Percentiles rank a stretch among this genome's conserved stretches.
Conservation (phyloP, 495 filamentous ascomycete genomes). For the Annulohypoxylon moriforme region DNA sequence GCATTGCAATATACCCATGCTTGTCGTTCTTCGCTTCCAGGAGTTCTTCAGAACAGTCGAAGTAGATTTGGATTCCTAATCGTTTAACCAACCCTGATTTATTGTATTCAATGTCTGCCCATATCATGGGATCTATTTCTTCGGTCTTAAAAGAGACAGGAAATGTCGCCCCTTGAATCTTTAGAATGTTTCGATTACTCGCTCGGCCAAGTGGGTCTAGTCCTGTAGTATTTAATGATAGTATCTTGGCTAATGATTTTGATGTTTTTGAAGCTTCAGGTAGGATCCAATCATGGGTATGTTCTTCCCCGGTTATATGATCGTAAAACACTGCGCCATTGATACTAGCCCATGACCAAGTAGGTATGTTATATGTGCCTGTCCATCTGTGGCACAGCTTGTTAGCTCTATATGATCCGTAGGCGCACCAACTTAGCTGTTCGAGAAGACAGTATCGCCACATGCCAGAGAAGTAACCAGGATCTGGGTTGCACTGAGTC, state of each 20-base stretch:
- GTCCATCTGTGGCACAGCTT: not conserved
- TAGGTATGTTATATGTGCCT: not conserved
- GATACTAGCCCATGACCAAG: slow-evolving; percentile 1
- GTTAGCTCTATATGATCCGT: not conserved
- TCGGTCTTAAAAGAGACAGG: not conserved
- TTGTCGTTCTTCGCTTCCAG: not conserved
- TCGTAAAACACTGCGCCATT: not conserved
- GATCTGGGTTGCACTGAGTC: not conserved
- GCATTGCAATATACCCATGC: not conserved
- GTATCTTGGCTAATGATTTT: not conserved
- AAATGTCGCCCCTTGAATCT: not conserved
- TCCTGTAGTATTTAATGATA: not conserved
- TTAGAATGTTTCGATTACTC: not conserved
- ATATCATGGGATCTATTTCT: not conserved
- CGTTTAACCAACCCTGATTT: too few species aligned
- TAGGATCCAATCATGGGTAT: not conserved
- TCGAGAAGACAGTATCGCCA: not conserved
- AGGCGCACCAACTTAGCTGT: not conserved
- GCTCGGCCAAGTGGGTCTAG: not conserved
- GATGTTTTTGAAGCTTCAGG: not conserved
- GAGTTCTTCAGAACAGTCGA: not conserved
- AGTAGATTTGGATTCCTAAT: not conserved
- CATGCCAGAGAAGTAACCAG: not conserved
- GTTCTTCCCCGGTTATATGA: not conserved
- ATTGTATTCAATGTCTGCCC: not conserved